A percentile compares a stretch with the other conserved stretches of the same genome.
These are phyloP conservation scores for Miscanthus sacchariflorus DNA, from an alignment of 202 grass and related monocot species.

Conservation along the genomic window DNA sequence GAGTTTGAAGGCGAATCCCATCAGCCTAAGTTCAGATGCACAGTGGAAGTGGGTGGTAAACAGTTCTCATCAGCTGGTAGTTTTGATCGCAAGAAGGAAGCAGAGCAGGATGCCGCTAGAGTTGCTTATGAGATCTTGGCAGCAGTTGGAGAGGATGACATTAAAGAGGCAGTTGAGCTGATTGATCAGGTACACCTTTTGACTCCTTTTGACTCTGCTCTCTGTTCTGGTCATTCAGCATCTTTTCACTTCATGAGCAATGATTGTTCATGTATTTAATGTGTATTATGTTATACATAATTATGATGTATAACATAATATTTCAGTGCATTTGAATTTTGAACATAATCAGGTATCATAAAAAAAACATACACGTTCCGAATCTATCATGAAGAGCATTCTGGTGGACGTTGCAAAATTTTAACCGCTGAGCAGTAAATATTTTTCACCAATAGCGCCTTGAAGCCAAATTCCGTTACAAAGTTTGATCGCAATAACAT, in stretches of 20 bases:
- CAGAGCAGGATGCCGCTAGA: conserved; percentile 61
- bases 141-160: conserved; percentile 13
- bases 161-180: conserved; percentile 17
- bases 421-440: neutral
- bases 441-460: neutral
- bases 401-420: neutral
- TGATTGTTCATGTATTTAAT: conserved; percentile 14
- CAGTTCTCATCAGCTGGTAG: conserved; percentile 40
- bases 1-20: conserved; percentile 42
- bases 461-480: neutral
- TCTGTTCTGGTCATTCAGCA: conserved; percentile 22
- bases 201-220: neutral
- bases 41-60: conserved; percentile 44
- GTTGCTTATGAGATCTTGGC: conserved; percentile 51
- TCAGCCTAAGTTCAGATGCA: conserved; percentile 55
- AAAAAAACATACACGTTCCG: neutral
- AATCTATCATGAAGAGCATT: neutral
- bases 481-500: neutral
- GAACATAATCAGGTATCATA: neutral
- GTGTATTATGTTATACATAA: conserved; percentile 18
- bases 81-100: conserved; percentile 59
- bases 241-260: conserved; percentile 30
- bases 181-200: conserved; percentile 55
- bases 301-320: neutral
- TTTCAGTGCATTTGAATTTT: neutral